Evolutionary conservation across 352 stramenopile species (phyloP), one percentile per base, ranked within the genome.

Genomic region (Thalassiosira pacifica): DNA sequence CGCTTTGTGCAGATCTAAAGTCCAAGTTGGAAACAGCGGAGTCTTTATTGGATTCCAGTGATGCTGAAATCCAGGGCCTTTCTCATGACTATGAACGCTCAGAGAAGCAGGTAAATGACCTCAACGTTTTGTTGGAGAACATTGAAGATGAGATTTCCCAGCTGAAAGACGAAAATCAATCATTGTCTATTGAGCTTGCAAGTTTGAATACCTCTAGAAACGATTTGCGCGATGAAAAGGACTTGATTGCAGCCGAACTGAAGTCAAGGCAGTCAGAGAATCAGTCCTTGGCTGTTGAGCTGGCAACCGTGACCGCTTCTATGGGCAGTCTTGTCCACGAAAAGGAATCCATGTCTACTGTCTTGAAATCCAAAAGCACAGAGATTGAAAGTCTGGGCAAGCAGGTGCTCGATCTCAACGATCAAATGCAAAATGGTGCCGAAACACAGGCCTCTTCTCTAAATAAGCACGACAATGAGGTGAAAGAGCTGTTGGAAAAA

Each of bases 11-110:
- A 8, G 70, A 82, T 59, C 63, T 88, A 0, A 85, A 70, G 19
- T 55, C 61, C 16, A 88, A 82, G 53, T 72, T 88, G 31, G 69
- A 85, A 64, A 63, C 75, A 26, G 71, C 76, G 4, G 75, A 84
- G 34, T n/a, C 16, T 24, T 34, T 88, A 22, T 32, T 88, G 5
- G 81, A 84, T 69, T 61, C 83, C 53, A 40, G 74, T 34, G 70
- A 88, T 70, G 68, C 37, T 37, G 69, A 83, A 72, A 79, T 87
- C 11, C 19, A 77, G 27, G 45, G 18, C 9, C 66, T 87, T 27
- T 75, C 68, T 26, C n/a, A 60, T 13, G 69, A 80, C 29, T 45
- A 70, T 69, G 61, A 85, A 74, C 31, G 52, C 10, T 48, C 75
- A 27, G 61, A 76, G 11, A 68, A 53, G 10, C 26, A 78, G 61